Percentiles rank a stretch among this genome's conserved stretches.
Evolutionary conservation across 768 basidiomycete species (phyloP).

Genomic region (Candolleomyces aberdarensis): DNA sequence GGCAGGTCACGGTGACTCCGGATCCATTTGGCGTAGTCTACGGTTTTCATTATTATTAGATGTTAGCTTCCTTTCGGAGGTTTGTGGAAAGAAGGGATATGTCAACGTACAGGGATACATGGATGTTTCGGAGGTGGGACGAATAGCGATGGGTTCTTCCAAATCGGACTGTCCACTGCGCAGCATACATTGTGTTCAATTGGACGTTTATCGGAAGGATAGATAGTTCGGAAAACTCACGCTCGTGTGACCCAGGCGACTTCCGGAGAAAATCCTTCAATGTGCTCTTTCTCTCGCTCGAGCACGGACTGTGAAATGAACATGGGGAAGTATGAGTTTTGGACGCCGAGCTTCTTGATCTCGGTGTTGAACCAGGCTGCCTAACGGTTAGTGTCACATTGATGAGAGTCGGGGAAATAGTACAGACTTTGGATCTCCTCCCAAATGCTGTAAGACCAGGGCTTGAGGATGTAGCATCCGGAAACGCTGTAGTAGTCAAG

Average conservation of each 20-base stretch:
- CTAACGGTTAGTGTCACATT: not conserved
- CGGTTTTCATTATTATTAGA: not conserved
- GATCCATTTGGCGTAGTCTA: constrained; percentile 99
- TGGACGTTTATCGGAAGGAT: not conserved
- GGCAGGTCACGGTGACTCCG: constrained; percentile 96
- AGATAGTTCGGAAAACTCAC: constrained; percentile 44
- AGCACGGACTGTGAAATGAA: constrained; percentile 91
- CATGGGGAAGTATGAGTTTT: constrained; percentile 99
- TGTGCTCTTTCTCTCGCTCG: constrained; percentile 96
- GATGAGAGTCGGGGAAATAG: too few relatives aligned
- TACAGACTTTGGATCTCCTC: constrained; percentile 84
- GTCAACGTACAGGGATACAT: constrained; percentile 91
- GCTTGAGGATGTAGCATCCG: constrained; percentile 97
- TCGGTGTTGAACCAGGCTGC: constrained; percentile 89
- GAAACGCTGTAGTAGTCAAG: constrained; percentile 98
- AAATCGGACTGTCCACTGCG: constrained; percentile 85
- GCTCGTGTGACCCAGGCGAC: constrained; percentile 99
- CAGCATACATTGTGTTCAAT: not conserved
- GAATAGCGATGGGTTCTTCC: constrained; percentile 96
- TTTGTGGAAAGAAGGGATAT: not conserved
- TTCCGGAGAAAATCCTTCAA: constrained; percentile 98
- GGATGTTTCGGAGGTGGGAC: constrained; percentile 96
- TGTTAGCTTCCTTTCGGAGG: not conserved
- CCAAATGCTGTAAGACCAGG: constrained; percentile 98
- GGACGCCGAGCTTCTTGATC: constrained; percentile 93